Evolutionary conservation across 1,284 basidiomycete species (phyloP).

Genomic region (Golubevia sp.): DNA sequence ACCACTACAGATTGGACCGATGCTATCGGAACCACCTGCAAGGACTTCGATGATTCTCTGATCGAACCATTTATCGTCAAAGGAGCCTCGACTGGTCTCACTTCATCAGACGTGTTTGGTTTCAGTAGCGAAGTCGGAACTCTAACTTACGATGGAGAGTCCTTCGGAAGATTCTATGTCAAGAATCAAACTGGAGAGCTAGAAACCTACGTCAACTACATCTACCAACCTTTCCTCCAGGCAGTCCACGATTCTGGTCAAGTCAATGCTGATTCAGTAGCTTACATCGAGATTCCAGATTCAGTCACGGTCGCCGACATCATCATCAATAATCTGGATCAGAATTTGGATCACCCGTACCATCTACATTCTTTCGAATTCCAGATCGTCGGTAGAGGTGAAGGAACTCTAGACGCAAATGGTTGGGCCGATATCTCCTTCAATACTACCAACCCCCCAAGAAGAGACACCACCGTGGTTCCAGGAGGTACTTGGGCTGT

Average conservation of each 20-base stretch:
- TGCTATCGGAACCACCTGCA: constrained; percentile 14
- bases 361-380: constrained; percentile 48
- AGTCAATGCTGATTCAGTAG: constrained; percentile 21
- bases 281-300: constrained; percentile 20
- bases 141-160: constrained; percentile 25
- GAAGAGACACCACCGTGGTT: constrained; percentile 62
- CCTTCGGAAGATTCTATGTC: constrained; percentile 39
- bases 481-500: constrained; percentile 11
- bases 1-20: constrained; percentile 30
- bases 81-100: constrained; percentile 20
- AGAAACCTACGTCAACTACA: constrained; percentile 29
- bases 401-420: constrained; percentile 34
- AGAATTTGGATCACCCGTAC: constrained; percentile 56
- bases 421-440: constrained; percentile 18
- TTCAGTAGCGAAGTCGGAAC: constrained; percentile 26
- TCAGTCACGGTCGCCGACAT: constrained; percentile 35
- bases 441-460: constrained; percentile 57
- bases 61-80: constrained; percentile 36
- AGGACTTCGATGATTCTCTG: constrained; percentile 22
- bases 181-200: constrained; percentile 29
- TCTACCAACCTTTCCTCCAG: constrained; percentile 38
- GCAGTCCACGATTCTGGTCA: constrained; percentile 16
- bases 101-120: constrained; percentile 24
- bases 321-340: constrained; percentile 61
- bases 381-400: constrained; percentile 56